Evolutionary conservation across 352 stramenopile species (phyloP).

Genomic region (Pythium aquatile): DNA sequence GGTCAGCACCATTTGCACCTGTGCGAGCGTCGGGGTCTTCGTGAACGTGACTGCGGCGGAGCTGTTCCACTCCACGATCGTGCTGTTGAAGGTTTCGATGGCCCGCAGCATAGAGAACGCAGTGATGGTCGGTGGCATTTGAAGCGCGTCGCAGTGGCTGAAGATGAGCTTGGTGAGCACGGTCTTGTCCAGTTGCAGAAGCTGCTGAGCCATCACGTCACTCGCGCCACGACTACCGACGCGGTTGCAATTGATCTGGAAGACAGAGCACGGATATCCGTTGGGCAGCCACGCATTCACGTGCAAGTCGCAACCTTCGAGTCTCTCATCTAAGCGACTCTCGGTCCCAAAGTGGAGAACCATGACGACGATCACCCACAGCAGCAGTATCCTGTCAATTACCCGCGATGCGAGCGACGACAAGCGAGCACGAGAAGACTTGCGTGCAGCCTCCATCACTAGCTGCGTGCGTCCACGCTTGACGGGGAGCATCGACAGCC

Average conservation of each 20-base stretch:
- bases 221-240: neutral
- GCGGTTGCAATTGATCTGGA: conserved; percentile 22
- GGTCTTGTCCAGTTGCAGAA: conserved; percentile 12
- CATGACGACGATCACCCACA: conserved; percentile 8
- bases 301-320: neutral
- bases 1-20: neutral
- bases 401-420: neutral
- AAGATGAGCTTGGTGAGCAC: conserved; percentile 10
- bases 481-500: neutral
- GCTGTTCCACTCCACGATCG: conserved; percentile 11
- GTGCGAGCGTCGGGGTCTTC: neutral
- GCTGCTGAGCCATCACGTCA: neutral
- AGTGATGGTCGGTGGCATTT: conserved; percentile 10
- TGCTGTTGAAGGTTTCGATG: conserved; percentile 17
- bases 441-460: neutral
- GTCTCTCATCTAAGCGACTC: too few species aligned
- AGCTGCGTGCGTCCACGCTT: neutral
- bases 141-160: conserved; percentile 20
- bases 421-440: neutral
- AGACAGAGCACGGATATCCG: conserved; percentile 14
- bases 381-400: neutral
- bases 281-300: conserved; percentile 15
- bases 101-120: conserved; percentile 8
- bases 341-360: neutral
- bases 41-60: neutral